phyloP scores from a whole-genome alignment of 306 rosid genomes.

The Aeschynomene evenia region DNA sequence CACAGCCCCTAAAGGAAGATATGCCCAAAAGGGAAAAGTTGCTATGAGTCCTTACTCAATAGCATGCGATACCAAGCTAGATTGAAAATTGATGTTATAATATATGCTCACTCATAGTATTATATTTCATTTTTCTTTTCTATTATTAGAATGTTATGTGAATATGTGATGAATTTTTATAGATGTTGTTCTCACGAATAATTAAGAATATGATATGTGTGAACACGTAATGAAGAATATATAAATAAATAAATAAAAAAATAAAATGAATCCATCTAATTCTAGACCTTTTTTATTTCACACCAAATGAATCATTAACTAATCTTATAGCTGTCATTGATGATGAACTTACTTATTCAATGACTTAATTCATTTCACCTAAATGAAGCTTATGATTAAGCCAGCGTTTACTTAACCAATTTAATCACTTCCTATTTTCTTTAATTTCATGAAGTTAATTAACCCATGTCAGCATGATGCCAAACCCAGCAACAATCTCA shows the following conservation, averaged over 20 bases:
- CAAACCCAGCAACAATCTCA: neutral
- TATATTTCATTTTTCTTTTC: neutral
- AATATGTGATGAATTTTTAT: conserved; percentile 3
- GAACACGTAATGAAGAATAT: neutral
- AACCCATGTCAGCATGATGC: conserved; percentile 8
- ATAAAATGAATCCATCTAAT: neutral
- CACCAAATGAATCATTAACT: conserved; percentile 26
- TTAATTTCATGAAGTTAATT: conserved; percentile 2
- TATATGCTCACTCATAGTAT: neutral
- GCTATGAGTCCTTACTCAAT: conserved; percentile 1
- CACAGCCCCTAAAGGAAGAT: conserved; percentile 20
- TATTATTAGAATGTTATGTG: too few relatives aligned
- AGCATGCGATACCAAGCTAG: conserved; percentile 15
- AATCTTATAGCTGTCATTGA: conserved; percentile 28
- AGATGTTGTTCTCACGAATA: neutral
- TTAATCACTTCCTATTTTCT: conserved; percentile 3
- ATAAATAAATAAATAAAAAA: neutral
- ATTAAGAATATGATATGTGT: neutral
- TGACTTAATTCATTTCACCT: conserved; percentile 31
- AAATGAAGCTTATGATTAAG: conserved; percentile 23
- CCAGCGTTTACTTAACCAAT: conserved; percentile 1
- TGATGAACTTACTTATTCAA: conserved; percentile 10
- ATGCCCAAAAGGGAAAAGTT: conserved; percentile 26
- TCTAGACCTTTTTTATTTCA: neutral
- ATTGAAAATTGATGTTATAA: conserved; percentile 10